phyloP scores from a whole-genome alignment of 495 filamentous ascomycete genomes.

The Penicillium egyptiacum region DNA sequence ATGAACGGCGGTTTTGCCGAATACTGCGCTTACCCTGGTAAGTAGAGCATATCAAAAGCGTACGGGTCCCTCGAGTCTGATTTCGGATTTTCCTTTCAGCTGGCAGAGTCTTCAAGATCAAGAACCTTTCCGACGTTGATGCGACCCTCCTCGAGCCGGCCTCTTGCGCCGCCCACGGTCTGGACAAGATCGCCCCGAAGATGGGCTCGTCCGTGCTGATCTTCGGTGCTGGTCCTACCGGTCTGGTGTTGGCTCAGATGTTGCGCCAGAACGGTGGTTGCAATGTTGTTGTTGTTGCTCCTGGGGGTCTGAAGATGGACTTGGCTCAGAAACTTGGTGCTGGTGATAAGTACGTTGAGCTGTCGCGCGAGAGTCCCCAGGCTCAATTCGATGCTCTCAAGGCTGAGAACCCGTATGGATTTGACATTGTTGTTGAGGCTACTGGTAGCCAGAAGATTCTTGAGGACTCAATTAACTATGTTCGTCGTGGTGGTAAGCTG shows the following conservation, averaged over 20 bases:
- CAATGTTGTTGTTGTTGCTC: slow-evolving; percentile 65
- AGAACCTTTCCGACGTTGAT: slow-evolving; percentile 67
- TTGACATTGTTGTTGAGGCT: slow-evolving; percentile 66
- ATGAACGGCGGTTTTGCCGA: slow-evolving; percentile 71
- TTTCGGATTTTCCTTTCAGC: slow-evolving; percentile 24
- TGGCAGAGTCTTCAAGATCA: slow-evolving; percentile 67
- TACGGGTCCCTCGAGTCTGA: not conserved
- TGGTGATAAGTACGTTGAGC: slow-evolving; percentile 62
- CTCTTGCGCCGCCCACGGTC: slow-evolving; percentile 67
- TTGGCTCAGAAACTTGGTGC: slow-evolving; percentile 66
- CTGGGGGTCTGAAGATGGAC: slow-evolving; percentile 67
- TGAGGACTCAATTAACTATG: slow-evolving; percentile 68
- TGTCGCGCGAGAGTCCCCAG: slow-evolving; percentile 55
- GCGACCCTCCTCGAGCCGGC: slow-evolving; percentile 74
- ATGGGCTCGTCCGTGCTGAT: slow-evolving; percentile 64
- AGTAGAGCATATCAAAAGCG: not conserved
- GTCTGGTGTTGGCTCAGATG: slow-evolving; percentile 61
- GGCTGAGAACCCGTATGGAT: slow-evolving; percentile 66
- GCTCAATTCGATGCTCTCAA: slow-evolving; percentile 62
- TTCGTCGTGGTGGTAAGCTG: slow-evolving; percentile 65
- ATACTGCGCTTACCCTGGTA: slow-evolving; percentile 55
- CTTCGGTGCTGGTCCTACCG: slow-evolving; percentile 70
- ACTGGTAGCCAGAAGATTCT: slow-evolving; percentile 66
- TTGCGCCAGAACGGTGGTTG: slow-evolving; percentile 64
- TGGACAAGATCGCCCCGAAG: slow-evolving; percentile 70